Evolutionary conservation across 164 flowering plant genomes (phyloP), one percentile per base, ranked within the genome.

Genomic region (Stephania cephalantha): DNA sequence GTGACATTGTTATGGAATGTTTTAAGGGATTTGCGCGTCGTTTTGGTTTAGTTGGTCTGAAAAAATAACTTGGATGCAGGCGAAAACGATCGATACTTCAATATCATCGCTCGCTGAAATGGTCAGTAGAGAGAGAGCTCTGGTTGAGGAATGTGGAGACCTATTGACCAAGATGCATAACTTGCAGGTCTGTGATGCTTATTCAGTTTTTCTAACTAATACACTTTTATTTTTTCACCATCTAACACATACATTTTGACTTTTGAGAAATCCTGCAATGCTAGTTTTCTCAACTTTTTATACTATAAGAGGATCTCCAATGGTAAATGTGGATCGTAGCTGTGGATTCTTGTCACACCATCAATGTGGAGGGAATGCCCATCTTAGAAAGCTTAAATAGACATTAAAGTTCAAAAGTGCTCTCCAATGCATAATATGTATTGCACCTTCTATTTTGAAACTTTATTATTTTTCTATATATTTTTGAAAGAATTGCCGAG

Each of bases 61-160:
- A 44, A 18, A 18, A 20, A 44, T 1, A 50, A 61, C 29, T 13
- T 72, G 71, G 55, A 64, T 79, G 84, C 90, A 93, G 98, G 90
- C 92, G 13, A 85, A 82, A 79, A 88, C 85, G 81, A 75, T 83
- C 78, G 90, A 86, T 68, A 74, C 5, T 20, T 81, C 85, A 68
- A 78, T 83, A 45, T 88, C 93, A 68, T 89, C 88, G 69, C 78
- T 94, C 63, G 95, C 97, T 4, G 83, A 80, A 58, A 84, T 87
- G 61, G 77, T 58, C 63, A 82, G 84, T n/a, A 82, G 81, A 58
- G 97, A 90, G 83, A 86, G 78, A 78, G 83, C 83, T 45, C 76
- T 84, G 20, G 71, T 87, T 53, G 91, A 89, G 78, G 97, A 90
- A 78, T 88, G 95, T 78, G 90, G 88, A 71, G 84, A 80, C 78